Base-by-base conservation (phyloP, 257 asterid species). In the Solanum infundibuliforme region DNA sequence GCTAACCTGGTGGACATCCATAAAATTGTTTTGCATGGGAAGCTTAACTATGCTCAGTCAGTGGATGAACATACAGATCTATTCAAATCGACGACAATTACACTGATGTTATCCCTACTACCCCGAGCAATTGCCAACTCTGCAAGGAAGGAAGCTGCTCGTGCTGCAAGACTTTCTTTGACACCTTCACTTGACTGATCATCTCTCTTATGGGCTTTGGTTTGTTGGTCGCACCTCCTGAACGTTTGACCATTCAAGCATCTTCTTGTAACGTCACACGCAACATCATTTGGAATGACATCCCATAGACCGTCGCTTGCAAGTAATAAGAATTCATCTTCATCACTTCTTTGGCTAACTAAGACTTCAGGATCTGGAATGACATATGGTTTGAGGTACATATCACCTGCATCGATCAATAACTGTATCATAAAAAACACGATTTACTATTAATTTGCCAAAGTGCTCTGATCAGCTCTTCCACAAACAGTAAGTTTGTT, bases 231-330 rank as follows among this genome's bases (percentile, higher is more conserved):
- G 14, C 34, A 65, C 71, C 90, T 66, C 36, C 76, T 74, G 31
- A 20, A 58, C 18, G 87, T 68, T 16, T 69, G 87, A 23, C 95
- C 95, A 8, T 88, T 83, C 87, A 94, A 87, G 83, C 94, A 93
- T 87, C 89, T 89, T 89, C 92, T 92, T 32, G 81, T 92, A 3
- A 95, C 88, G 12, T 88, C 90, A 87, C 98, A 94, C 2, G 97
- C 98, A 0, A 91, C 14, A 6, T 94, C 94, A 16, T 95, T 95
- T 0, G 95, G 89, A 5, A 95, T 77, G 1, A 93, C 97, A 25
- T 94, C 98, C 98, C 97, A 94, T 16, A 95, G 77, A 8, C 98
- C 98, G 25, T 95, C 98, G 21, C 96, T 94, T 14, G 92, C 97
- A 13, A 95, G 86, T 86, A 94, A 87, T 68, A 94, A 60, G 90